Conservation (phyloP, 306 rosid genomes). For the Lablab purpureus region DNA sequence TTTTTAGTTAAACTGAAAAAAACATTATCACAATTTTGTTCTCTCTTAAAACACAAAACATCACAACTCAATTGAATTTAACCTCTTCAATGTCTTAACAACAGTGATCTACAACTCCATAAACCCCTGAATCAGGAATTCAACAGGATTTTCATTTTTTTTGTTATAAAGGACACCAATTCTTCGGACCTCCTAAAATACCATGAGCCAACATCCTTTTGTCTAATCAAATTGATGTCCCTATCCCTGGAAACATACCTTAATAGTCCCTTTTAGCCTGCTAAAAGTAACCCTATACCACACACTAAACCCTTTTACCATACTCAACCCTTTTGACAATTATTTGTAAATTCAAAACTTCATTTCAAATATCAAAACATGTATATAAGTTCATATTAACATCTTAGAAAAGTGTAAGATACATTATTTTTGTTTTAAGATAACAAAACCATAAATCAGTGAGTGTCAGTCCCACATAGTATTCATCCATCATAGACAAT, state of each 20-base stretch:
- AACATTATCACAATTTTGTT: conserved; percentile 49
- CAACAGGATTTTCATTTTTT: conserved; percentile 79
- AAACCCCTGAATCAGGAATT: conserved; percentile 63
- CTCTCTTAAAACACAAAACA: conserved; percentile 59
- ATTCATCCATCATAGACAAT: too few species aligned
- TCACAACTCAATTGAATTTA: conserved; percentile 66
- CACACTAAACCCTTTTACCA: too few species aligned
- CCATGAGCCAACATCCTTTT: conserved; percentile 55
- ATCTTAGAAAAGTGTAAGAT: too few species aligned
- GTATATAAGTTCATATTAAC: too few species aligned
- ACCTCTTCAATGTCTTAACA: conserved; percentile 72
- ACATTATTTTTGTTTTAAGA: too few species aligned
- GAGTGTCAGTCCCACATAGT: too few species aligned
- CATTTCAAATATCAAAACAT: too few species aligned
- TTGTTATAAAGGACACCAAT: conserved; percentile 61
- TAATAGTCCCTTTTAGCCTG: too few species aligned
- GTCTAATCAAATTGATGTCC: conserved; percentile 62
- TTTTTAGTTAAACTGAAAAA: conserved; percentile 49
- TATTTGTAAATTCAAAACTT: too few species aligned
- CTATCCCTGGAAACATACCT: conserved; percentile 64
- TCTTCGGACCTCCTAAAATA: conserved; percentile 70
- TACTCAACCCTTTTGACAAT: too few species aligned
- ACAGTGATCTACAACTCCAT: conserved; percentile 77
- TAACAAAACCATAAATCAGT: too few species aligned
- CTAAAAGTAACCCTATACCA: too few species aligned